Evolutionary conservation across 208 protist species (phyloP).

Genomic region (Trypanosoma cruzi): DNA sequence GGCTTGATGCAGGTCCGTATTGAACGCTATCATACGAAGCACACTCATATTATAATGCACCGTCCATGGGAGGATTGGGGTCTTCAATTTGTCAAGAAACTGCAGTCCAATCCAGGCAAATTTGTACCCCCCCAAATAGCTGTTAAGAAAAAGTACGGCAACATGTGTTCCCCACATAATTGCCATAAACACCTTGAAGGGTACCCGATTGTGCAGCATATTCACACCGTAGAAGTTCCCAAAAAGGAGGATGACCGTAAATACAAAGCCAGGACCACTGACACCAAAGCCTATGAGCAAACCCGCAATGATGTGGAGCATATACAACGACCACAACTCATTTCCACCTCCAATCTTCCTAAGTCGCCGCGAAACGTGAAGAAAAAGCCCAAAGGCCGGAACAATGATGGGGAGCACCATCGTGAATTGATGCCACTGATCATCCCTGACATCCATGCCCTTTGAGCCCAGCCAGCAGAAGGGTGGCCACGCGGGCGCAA

Average conservation of each 20-base stretch:
- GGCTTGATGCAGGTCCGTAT: constrained; percentile 61
- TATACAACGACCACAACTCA: constrained; percentile 23
- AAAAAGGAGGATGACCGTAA: constrained; percentile 41
- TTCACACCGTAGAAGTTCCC: constrained; percentile 50
- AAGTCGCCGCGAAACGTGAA: constrained; percentile 35
- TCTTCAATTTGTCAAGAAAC: not conserved
- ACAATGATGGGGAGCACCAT: constrained; percentile 36
- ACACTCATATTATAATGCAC: constrained; percentile 71
- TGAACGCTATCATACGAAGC: constrained; percentile 87
- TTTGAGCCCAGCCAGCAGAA: constrained; percentile 57
- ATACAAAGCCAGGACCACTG: constrained; percentile 47
- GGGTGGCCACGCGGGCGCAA: constrained; percentile 37
- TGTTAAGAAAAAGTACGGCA: constrained; percentile 37
- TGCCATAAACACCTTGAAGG: constrained; percentile 46
- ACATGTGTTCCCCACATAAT: constrained; percentile 57
- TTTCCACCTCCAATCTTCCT: not conserved
- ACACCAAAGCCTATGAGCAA: constrained; percentile 37
- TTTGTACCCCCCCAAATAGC: constrained; percentile 27
- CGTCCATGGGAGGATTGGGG: constrained; percentile 55
- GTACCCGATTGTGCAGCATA: constrained; percentile 40
- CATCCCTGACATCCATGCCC: constrained; percentile 62
- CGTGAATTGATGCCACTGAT: constrained; percentile 70
- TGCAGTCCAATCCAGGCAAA: constrained; percentile 36
- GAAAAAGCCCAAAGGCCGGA: constrained; percentile 44
- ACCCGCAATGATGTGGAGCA: constrained; percentile 45